Evolutionary conservation across 805 yeast genomes (phyloP).

Genomic region (Starmera pachycereana): DNA sequence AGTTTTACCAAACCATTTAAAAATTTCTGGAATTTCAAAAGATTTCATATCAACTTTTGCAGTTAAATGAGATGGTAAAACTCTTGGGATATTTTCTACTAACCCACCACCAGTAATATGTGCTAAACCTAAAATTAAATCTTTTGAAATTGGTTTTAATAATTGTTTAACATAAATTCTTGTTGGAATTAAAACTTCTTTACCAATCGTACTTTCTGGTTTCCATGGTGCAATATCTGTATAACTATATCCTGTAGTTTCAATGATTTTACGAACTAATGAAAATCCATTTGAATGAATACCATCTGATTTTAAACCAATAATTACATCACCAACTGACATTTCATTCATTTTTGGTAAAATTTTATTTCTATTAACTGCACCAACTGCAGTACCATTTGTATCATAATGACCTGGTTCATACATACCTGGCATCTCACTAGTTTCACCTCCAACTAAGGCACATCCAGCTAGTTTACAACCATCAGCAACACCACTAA

Average conservation of each 20-base stretch:
- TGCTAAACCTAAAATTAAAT: slow-evolving; percentile 75
- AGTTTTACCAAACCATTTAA: slow-evolving; percentile 87
- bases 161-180: slow-evolving; percentile 90
- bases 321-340: slow-evolving; percentile 69
- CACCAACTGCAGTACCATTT: slow-evolving; percentile 98
- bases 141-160: slow-evolving; percentile 60
- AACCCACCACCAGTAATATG: slow-evolving; percentile 99
- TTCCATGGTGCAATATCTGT: slow-evolving; percentile 82
- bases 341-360: slow-evolving; percentile 63
- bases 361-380: slow-evolving; percentile 65
- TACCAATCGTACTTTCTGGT: slow-evolving; percentile 60
- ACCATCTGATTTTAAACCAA: slow-evolving; percentile 89
- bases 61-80: slow-evolving; percentile 69
- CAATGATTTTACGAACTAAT: slow-evolving; percentile 84
- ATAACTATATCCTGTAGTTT: slow-evolving; percentile 62
- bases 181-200: slow-evolving; percentile 82
- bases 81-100: slow-evolving; percentile 92
- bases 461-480: slow-evolving; percentile 96
- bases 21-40: slow-evolving; percentile 84
- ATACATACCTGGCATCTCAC: slow-evolving; percentile 99
- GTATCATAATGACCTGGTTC: slow-evolving; percentile 94
- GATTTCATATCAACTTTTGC: slow-evolving; percentile 70
- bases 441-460: slow-evolving; percentile 96
- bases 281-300: slow-evolving; percentile 96
- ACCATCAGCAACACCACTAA: slow-evolving; percentile 92